Evolutionary conservation across 169 alveolate species (phyloP), one percentile per base, ranked within the genome.

Genomic region (Eimeria mitis): DNA sequence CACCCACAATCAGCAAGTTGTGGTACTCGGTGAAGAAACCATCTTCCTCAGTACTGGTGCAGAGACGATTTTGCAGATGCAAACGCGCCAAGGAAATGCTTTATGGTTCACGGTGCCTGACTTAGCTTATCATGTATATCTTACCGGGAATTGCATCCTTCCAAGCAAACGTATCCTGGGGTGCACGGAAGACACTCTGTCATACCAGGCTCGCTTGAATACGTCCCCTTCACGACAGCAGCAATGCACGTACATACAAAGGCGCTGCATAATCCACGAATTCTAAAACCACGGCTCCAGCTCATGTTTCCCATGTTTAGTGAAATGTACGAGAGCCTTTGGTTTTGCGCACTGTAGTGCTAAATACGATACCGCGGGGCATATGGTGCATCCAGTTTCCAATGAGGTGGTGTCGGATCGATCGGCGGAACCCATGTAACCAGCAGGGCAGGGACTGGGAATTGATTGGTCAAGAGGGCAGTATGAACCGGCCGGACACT

Each of bases 401-500:
- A 87, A 28, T 63, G 92, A 61, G 44, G 68, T 87, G 23, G 81
- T 87, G 9, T 87, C 92, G 44, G 92, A 87, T 63, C 92, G 78
- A 56, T 87, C 92, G 11, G 3, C 92, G 54, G 92, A 61, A 21
- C 92, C 92, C 61, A 61, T 87, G 81, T 87, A 87, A 37, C 92
- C 92, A 25, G 92, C 95, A 11, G 95, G 95, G 71, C 95, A 91
- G 4, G 89, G 75, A 42, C 52, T 44, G 34, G 95, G 95, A 21
- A 63, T n/a, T 16, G 89, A 56, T 23, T 63, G 52, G 56, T 94
- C 97, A 25, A 37, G 94, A 42, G 98, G 98, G 92, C 98, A 97
- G 65, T 97, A 97, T 83, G 85, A 97, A 2, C 97, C 98, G 16
- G 94, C 89, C 31, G 96, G 95, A 7, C 97, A 96, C n/a, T 59